These are phyloP conservation scores for Candida incommunis DNA, from an alignment of 805 yeast species.

Conservation along the genomic window DNA sequence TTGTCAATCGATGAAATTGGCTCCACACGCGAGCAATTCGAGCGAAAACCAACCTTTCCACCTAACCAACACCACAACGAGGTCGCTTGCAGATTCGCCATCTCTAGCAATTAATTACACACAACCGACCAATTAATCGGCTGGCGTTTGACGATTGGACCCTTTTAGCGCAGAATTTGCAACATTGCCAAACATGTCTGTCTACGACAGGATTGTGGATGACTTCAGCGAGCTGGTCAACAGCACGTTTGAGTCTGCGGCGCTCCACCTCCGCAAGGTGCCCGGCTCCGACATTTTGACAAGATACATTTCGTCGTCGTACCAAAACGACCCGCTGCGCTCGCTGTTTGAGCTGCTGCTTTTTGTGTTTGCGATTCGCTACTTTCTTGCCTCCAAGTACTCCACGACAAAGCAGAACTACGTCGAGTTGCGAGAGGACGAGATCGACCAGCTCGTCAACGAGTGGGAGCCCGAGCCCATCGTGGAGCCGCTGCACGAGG, in stretches of 20 bases:
- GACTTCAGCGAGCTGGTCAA: constrained; percentile 10
- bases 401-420: constrained; percentile 60
- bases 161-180: neutral
- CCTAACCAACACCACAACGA: too few species aligned
- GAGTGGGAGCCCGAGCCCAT: constrained; percentile 92
- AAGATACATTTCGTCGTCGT: constrained; percentile 69
- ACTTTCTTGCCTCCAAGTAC: constrained; percentile 66
- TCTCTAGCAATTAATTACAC: too few species aligned
- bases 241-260: constrained; percentile 2
- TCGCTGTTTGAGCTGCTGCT: constrained; percentile 67
- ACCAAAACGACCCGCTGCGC: constrained; percentile 87
- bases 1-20: too few species aligned
- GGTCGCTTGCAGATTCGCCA: too few species aligned
- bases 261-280: constrained; percentile 9
- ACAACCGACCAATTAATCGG: too few species aligned
- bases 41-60: too few species aligned
- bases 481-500: constrained; percentile 35
- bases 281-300: constrained; percentile 28
- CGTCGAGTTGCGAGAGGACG: constrained; percentile 36
- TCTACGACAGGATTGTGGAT: constrained; percentile 9
- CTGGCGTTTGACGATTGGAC: too few species aligned
- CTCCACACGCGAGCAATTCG: too few species aligned
- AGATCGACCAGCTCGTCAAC: constrained; percentile 66
- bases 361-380: constrained; percentile 68
- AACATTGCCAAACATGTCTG: neutral